Percentiles rank a stretch among this genome's conserved stretches.
These are phyloP conservation scores for Priceomyces medius DNA, from an alignment of 805 yeast species.

Conservation along the genomic window DNA sequence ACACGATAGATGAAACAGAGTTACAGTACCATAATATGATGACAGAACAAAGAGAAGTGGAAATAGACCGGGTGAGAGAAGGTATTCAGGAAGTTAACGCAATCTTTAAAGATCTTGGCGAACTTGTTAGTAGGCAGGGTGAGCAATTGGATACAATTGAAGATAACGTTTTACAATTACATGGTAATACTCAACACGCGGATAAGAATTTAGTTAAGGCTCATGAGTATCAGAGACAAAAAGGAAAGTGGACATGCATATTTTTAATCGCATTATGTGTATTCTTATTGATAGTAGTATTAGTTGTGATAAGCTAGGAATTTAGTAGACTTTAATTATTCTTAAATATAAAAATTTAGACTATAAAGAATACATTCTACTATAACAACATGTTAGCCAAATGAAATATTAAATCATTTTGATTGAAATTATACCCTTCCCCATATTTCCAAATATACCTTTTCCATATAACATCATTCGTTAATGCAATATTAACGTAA, in stretches of 20 bases:
- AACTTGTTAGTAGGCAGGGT: constrained; percentile 81
- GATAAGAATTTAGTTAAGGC: constrained; percentile 70
- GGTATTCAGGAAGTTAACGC: constrained; percentile 85
- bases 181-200: constrained; percentile 67
- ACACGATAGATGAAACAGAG: constrained; percentile 45
- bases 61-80: constrained; percentile 66
- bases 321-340: background rate
- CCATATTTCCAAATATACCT: no score
- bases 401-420: no score
- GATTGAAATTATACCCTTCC: background rate
- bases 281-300: constrained; percentile 55
- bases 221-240: constrained; percentile 65
- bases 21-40: constrained; percentile 62
- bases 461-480: no score
- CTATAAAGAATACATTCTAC: background rate
- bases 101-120: constrained; percentile 78
- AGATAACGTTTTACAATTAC: constrained; percentile 65
- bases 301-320: constrained; percentile 50
- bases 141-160: constrained; percentile 81
- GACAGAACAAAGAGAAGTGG: constrained; percentile 71
- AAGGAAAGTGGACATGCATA: constrained; percentile 73
- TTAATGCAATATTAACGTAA: background rate
- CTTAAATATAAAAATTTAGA: background rate
- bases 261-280: constrained; percentile 58
- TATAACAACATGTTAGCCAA: background rate